Conservation (phyloP, 2,329 filamentous ascomycete genomes). For the Diaporthe sp. region DNA sequence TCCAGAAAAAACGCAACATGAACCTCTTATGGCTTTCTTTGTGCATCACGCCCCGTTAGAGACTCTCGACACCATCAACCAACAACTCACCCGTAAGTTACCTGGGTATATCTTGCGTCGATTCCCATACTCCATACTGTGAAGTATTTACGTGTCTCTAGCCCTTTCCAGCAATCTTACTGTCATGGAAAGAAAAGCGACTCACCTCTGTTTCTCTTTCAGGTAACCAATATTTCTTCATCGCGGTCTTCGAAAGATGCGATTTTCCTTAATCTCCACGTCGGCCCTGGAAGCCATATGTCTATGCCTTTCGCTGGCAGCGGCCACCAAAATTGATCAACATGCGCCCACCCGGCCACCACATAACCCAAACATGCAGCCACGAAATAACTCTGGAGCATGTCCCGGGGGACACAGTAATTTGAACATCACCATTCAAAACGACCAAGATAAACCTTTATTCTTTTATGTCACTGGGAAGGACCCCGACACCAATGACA, state of each 20-base stretch:
- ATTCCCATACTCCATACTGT: rapidly evolving
- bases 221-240: neutral
- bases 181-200: neutral
- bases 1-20: neutral
- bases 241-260: neutral
- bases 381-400: neutral
- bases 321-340: neutral
- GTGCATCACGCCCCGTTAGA: neutral
- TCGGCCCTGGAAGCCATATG: neutral
- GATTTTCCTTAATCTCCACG: neutral
- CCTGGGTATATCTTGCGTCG: too few species aligned
- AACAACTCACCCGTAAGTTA: neutral
- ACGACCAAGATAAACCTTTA: neutral
- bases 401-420: neutral
- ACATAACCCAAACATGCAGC: neutral
- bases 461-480: slow-evolving; percentile 33
- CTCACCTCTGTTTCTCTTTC: neutral
- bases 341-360: neutral
- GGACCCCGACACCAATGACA: neutral
- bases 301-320: neutral
- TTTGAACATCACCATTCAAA: slow-evolving; percentile 28
- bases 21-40: neutral
- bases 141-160: neutral
- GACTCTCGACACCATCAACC: neutral
- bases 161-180: neutral